Evolutionary conservation across 169 alveolate species (phyloP).

Genomic region (Plasmodium knowlesi): DNA sequence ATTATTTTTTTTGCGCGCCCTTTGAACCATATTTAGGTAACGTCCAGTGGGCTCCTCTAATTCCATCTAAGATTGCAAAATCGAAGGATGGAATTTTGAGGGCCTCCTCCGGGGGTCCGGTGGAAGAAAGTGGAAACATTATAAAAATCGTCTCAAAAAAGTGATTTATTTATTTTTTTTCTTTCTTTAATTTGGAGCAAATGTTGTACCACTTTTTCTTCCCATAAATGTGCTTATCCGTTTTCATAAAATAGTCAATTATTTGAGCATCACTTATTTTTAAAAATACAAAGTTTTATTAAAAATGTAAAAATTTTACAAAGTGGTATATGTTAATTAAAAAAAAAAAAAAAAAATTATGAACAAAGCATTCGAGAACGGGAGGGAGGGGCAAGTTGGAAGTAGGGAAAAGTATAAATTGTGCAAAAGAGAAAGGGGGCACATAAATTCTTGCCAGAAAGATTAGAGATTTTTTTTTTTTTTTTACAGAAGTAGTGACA

Average conservation of each 20-base stretch:
- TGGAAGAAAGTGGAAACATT: slow-evolving; percentile 62
- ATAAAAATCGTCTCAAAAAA: slow-evolving; percentile 12
- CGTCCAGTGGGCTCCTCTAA: slow-evolving; percentile 25
- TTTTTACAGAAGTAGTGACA: background rate
- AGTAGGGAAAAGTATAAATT: background rate
- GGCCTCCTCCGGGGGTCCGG: slow-evolving; percentile 36
- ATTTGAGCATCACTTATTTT: background rate
- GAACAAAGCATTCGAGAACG: background rate
- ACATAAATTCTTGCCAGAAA: background rate
- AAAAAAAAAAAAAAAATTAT: slow-evolving; percentile 32
- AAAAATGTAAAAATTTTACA: slow-evolving; percentile 24
- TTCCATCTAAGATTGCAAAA: background rate
- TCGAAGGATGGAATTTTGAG: background rate
- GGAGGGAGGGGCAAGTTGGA: background rate
- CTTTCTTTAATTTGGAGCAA: background rate
- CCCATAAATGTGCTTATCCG: slow-evolving; percentile 3
- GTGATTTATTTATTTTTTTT: slow-evolving; percentile 28
- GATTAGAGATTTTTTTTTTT: background rate
- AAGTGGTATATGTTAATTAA: slow-evolving; percentile 5
- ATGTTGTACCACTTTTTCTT: background rate
- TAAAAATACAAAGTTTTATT: slow-evolving; percentile 48
- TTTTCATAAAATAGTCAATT: background rate
- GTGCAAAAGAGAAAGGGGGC: background rate
- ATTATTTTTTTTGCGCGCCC: slow-evolving; percentile 1
- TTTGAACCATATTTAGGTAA: slow-evolving; percentile 15